Conservation (phyloP, 2,329 filamentous ascomycete genomes). For the Lachnellula cervina region DNA sequence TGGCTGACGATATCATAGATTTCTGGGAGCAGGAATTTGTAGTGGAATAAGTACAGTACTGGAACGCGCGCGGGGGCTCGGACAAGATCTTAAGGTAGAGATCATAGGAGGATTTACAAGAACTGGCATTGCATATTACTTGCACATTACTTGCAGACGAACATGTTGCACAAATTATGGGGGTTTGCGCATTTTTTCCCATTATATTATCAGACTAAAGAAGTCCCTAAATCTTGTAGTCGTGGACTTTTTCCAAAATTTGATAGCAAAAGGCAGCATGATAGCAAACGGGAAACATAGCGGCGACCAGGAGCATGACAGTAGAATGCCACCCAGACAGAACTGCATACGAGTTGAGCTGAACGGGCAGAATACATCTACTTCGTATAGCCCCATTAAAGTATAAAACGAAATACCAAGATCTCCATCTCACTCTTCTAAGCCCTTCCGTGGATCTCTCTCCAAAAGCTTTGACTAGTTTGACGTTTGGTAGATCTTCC, state of each 20-base stretch:
- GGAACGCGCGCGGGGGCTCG: no score
- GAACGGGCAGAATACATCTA: background rate
- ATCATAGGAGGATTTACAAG: background rate
- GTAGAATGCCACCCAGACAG: no score
- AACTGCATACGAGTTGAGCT: background rate
- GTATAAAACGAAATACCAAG: background rate
- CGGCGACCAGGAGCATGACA: no score
- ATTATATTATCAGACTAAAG: no score
- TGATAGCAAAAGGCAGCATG: no score
- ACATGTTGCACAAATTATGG: background rate
- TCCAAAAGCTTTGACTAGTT: background rate
- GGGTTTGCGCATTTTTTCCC: no score
- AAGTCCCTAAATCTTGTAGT: no score
- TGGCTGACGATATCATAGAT: slow-evolving; percentile 23
- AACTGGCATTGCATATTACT: background rate
- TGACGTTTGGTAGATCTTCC: background rate
- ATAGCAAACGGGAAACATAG: no score
- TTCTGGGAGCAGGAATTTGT: slow-evolving; percentile 31
- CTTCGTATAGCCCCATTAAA: background rate
- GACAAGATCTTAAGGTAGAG: background rate
- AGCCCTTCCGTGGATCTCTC: background rate
- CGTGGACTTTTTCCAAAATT: no score
- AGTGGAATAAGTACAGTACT: slow-evolving; percentile 11
- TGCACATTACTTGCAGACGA: background rate
- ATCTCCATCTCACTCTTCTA: background rate